phyloP scores from a whole-genome alignment of 306 rosid genomes.

The Lotus japonicus region DNA sequence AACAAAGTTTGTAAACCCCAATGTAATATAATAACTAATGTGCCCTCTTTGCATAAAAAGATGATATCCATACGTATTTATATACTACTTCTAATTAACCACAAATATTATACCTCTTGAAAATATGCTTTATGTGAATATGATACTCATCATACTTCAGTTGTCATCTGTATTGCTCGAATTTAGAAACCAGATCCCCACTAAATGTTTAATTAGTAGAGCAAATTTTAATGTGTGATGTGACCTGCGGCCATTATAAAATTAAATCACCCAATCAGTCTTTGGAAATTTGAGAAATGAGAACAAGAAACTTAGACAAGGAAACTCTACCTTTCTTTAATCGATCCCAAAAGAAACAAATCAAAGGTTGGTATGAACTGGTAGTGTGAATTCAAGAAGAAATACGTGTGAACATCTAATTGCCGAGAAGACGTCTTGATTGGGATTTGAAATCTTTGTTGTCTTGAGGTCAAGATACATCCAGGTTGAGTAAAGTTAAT shows the following conservation, averaged over 20 bases:
- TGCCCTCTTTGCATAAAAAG: neutral
- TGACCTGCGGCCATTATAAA: neutral
- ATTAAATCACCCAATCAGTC: neutral
- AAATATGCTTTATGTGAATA: neutral
- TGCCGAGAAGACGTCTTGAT: neutral
- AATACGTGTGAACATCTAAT: slow-evolving; percentile 1
- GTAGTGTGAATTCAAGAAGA: slow-evolving; percentile 9
- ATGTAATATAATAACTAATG: neutral
- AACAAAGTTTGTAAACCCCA: neutral
- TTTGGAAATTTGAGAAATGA: neutral
- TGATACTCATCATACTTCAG: neutral
- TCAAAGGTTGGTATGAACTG: neutral
- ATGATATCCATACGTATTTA: neutral
- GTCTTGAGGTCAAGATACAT: neutral
- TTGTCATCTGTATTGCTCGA: neutral
- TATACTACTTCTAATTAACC: neutral
- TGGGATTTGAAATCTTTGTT: neutral
- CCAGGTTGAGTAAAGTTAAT: neutral
- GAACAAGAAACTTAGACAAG: neutral
- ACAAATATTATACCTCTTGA: neutral
- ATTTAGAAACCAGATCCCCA: no score
- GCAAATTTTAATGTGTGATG: neutral
- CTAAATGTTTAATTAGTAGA: no score
- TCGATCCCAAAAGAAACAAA: slow-evolving; percentile 7
- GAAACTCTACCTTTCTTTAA: neutral